A percentile compares a stretch with the other conserved stretches of the same genome.
Evolutionary conservation across 129 eudicot genomes (phyloP).

Genomic region (carrot (Daucus carota)): DNA sequence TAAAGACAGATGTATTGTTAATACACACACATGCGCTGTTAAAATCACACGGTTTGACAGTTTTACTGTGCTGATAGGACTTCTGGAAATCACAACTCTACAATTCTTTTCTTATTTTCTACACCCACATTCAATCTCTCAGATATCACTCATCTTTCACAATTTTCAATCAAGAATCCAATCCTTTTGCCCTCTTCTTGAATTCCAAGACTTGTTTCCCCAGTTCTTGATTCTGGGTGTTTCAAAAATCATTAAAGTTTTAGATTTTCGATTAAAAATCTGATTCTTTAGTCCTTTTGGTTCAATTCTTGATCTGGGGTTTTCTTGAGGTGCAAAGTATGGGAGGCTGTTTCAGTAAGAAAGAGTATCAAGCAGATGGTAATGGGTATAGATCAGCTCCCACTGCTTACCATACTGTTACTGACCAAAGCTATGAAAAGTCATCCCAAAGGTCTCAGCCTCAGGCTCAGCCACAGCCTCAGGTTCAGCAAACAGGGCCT

Average conservation of each 20-base stretch:
- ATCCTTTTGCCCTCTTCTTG: neutral
- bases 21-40: neutral
- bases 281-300: neutral
- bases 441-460: conserved; percentile 30
- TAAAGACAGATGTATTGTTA: no score
- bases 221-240: neutral
- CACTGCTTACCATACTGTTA: conserved; percentile 26
- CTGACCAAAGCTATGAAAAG: conserved; percentile 20
- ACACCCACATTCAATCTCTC: neutral
- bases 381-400: conserved; percentile 30
- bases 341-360: conserved; percentile 59
- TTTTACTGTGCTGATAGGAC: neutral
- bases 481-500: conserved; percentile 18
- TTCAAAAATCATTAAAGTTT: neutral
- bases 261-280: neutral
- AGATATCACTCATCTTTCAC: neutral
- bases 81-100: neutral
- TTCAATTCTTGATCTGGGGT: neutral
- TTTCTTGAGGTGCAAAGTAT: conserved; percentile 15
- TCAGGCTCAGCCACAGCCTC: conserved; percentile 20
- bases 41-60: neutral
- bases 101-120: neutral
- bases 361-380: conserved; percentile 14
- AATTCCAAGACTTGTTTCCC: neutral
- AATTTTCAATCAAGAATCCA: neutral